phyloP scores from a whole-genome alignment of 2,329 filamentous ascomycete species.

The Leptosphaerulina australis region DNA sequence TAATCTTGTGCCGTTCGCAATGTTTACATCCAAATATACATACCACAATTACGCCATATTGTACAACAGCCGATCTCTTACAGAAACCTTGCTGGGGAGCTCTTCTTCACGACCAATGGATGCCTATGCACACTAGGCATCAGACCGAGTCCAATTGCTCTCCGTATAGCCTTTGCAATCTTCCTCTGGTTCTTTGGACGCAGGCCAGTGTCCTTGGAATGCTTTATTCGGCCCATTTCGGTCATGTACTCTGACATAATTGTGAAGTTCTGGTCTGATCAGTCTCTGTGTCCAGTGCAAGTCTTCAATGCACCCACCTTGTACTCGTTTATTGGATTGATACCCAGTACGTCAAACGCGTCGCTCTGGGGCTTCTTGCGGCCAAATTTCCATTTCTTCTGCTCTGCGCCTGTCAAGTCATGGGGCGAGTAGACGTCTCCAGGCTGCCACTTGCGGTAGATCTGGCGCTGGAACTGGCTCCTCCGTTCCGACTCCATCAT shows the following conservation, averaged over 20 bases:
- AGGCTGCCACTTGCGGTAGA: conserved; percentile 71
- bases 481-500: conserved; percentile 39
- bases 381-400: conserved; percentile 75
- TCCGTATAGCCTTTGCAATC: conserved; percentile 88
- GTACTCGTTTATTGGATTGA: conserved; percentile 85
- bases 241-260: conserved; percentile 90
- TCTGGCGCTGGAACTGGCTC: conserved; percentile 64
- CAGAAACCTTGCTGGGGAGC: conserved; percentile 29
- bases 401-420: conserved; percentile 79
- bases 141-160: conserved; percentile 85
- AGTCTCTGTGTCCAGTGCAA: neutral
- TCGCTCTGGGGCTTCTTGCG: conserved; percentile 63
- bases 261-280: conserved; percentile 75
- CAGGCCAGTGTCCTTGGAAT: conserved; percentile 75
- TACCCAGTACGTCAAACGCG: conserved; percentile 76
- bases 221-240: conserved; percentile 81
- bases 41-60: conserved; percentile 6
- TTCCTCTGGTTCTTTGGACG: conserved; percentile 89
- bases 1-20: conserved; percentile 5
- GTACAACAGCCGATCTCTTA: conserved; percentile 14
- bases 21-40: conserved; percentile 21
- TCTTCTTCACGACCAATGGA: conserved; percentile 58
- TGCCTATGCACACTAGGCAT: conserved; percentile 91
- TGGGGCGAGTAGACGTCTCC: conserved; percentile 93
- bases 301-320: conserved; percentile 63